Conservation (phyloP, 129 eudicot species). For the Flaveria ramosissima region DNA sequence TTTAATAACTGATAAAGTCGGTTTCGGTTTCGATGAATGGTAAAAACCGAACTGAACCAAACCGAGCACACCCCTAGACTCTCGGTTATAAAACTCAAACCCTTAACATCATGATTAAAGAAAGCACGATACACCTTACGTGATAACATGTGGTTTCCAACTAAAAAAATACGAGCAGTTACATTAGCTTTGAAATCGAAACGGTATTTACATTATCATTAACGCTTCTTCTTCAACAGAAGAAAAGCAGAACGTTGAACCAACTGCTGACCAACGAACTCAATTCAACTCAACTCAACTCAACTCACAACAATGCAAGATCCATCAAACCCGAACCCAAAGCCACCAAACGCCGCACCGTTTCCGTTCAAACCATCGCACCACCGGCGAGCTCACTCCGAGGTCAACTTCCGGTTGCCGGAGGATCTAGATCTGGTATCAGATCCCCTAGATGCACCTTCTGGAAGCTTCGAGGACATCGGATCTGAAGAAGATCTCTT, state of each 20-base stretch:
- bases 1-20: too few species aligned
- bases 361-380: slow-evolving; percentile 56
- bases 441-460: slow-evolving; percentile 62
- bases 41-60: too few species aligned
- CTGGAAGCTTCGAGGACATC: slow-evolving; percentile 65
- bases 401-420: slow-evolving; percentile 75
- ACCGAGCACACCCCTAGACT: too few species aligned
- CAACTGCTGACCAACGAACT: neutral
- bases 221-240: neutral
- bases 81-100: too few species aligned
- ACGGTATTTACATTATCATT: neutral
- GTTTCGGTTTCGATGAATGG: too few species aligned
- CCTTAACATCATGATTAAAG: too few species aligned
- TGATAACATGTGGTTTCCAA: too few species aligned
- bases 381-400: slow-evolving; percentile 90
- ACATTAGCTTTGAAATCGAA: neutral
- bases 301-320: slow-evolving; percentile 54
- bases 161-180: neutral
- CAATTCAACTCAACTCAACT: slow-evolving; percentile 3
- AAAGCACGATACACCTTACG: too few species aligned
- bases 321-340: slow-evolving; percentile 47
- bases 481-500: slow-evolving; percentile 85
- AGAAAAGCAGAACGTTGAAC: neutral
- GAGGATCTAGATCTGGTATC: slow-evolving; percentile 72
- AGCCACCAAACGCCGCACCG: slow-evolving; percentile 31